A percentile compares a stretch with the other conserved stretches of the same genome.
Evolutionary conservation across 140 eudicot species (phyloP).

Genomic region (Stevia rebaudiana): DNA sequence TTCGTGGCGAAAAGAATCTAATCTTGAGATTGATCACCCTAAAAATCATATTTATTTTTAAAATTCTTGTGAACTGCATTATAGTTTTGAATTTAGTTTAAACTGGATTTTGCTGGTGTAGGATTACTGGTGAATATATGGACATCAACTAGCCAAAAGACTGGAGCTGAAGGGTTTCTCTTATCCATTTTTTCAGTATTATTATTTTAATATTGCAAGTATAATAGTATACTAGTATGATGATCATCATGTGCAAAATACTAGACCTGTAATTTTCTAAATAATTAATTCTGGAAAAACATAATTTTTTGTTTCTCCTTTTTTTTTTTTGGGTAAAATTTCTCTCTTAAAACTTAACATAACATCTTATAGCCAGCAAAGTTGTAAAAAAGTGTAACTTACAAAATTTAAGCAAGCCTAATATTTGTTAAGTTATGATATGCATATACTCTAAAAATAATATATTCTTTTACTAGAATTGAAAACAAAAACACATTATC

Average conservation of each 20-base stretch:
- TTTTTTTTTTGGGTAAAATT: too few species aligned
- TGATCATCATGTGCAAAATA: neutral
- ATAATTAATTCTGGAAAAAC: too few species aligned
- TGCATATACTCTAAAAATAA: too few species aligned
- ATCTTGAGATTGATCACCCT: neutral
- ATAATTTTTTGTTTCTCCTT: too few species aligned
- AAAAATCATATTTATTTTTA: neutral
- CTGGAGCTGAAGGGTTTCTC: slow-evolving; percentile 8
- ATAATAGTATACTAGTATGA: neutral
- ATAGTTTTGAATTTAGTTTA: neutral
- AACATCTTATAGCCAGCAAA: too few species aligned
- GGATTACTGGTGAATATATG: slow-evolving; percentile 35
- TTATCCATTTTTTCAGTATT: neutral
- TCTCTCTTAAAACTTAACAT: too few species aligned
- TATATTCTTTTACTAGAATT: too few species aligned
- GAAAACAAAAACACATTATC: too few species aligned
- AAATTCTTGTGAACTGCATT: neutral
- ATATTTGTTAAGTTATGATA: too few species aligned
- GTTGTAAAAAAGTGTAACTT: too few species aligned
- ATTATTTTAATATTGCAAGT: neutral
- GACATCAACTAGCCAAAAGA: slow-evolving; percentile 24
- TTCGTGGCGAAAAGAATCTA: neutral
- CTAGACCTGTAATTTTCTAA: too few species aligned
- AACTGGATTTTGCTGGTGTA: slow-evolving; percentile 17
- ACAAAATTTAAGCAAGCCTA: too few species aligned